A percentile compares a stretch with the other conserved stretches of the same genome.
Evolutionary conservation across 2,329 filamentous ascomycete genomes (phyloP).

Genomic region (Corinectria fuckeliana): DNA sequence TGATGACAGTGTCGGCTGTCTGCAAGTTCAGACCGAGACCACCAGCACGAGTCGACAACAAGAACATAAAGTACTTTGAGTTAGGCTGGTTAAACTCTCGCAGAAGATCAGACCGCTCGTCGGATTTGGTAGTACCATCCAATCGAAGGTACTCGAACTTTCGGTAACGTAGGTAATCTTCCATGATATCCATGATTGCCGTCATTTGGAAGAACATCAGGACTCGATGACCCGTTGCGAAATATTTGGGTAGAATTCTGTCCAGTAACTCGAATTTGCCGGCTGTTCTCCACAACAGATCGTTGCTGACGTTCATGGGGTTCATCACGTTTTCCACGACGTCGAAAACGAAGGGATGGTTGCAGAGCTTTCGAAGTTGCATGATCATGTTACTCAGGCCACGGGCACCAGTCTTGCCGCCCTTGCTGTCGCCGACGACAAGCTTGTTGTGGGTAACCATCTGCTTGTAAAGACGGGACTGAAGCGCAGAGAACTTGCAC

Average conservation of each 20-base stretch:
- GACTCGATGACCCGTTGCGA: slow-evolving; percentile 88
- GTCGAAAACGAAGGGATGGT: slow-evolving; percentile 98
- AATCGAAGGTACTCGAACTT: slow-evolving; percentile 87
- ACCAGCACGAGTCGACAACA: slow-evolving; percentile 98
- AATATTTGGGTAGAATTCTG: slow-evolving; percentile 90
- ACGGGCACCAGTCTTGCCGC: slow-evolving; percentile 90
- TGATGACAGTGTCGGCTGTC: slow-evolving; percentile 98
- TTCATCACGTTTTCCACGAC: slow-evolving; percentile 99
- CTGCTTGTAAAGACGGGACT: slow-evolving; percentile 94
- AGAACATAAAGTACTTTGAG: slow-evolving; percentile 96
- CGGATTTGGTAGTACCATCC: slow-evolving; percentile 96
- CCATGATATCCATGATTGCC: slow-evolving; percentile 99
- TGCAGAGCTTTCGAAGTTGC: slow-evolving; percentile 98
- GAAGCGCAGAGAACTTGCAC: slow-evolving; percentile 95
- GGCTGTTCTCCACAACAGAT: slow-evolving; percentile 91
- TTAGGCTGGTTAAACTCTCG: slow-evolving; percentile 87
- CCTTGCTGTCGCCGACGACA: slow-evolving; percentile 92
- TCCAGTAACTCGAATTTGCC: slow-evolving; percentile 98
- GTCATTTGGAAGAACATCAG: slow-evolving; percentile 99
- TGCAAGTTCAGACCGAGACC: slow-evolving; percentile 97
- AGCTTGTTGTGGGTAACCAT: slow-evolving; percentile 96
- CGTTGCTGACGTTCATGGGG: slow-evolving; percentile 84
- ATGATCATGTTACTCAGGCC: slow-evolving; percentile 99
- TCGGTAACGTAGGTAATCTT: slow-evolving; percentile 89
- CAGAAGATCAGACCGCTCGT: slow-evolving; percentile 91